These are phyloP conservation scores for Mortierella sp. DNA, from an alignment of 371 early-diverging fungal genomes.

Conservation along the genomic window DNA sequence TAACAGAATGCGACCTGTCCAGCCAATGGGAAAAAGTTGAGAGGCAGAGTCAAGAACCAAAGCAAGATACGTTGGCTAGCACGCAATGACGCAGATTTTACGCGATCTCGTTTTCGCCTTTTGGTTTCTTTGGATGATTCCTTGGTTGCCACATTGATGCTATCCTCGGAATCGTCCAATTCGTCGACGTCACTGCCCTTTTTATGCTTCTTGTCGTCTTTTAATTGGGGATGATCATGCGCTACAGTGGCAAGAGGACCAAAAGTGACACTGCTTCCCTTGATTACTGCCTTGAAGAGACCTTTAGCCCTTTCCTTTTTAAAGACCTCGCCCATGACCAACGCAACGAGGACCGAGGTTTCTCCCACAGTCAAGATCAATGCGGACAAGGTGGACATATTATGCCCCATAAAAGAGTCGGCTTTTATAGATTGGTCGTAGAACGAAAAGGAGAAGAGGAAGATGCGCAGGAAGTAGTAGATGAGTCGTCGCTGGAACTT, in stretches of 20 bases:
- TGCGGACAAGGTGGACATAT: slow-evolving; percentile 28
- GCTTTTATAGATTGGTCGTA: not conserved
- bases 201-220: not conserved
- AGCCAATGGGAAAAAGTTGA: slow-evolving; percentile 33
- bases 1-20: slow-evolving; percentile 32
- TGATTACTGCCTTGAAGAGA: slow-evolving; percentile 23
- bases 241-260: slow-evolving; percentile 23
- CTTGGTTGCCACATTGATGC: slow-evolving; percentile 9
- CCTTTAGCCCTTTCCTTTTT: slow-evolving; percentile 27
- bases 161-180: not conserved
- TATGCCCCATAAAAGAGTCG: slow-evolving; percentile 6
- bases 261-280: slow-evolving; percentile 8
- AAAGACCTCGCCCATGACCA: slow-evolving; percentile 37
- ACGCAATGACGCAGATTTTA: slow-evolving; percentile 15
- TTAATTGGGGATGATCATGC: slow-evolving; percentile 1
- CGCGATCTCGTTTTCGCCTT: slow-evolving; percentile 14
- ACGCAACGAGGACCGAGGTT: slow-evolving; percentile 27
- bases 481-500: slow-evolving; percentile 22
- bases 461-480: slow-evolving; percentile 8
- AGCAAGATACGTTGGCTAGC: slow-evolving; percentile 14
- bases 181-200: not conserved
- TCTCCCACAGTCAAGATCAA: slow-evolving; percentile 33
- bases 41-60: slow-evolving; percentile 31
- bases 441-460: slow-evolving; percentile 11
- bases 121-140: not conserved